Conservation (phyloP, 495 filamentous ascomycete species). For the Aspergillus panamensis region DNA sequence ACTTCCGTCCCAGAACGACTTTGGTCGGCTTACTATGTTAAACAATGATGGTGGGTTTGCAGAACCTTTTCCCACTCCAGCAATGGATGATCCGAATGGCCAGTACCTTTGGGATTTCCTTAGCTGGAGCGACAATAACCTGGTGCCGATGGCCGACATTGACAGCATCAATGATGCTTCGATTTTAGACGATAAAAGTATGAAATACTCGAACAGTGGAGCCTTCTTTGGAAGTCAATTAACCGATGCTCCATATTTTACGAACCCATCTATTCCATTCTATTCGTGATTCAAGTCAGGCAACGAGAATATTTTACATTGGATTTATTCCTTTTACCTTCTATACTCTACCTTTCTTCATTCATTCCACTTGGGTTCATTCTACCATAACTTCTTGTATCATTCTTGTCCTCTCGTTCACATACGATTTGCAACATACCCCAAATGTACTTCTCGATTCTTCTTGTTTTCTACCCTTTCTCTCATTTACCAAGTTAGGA, state of each 20-base stretch:
- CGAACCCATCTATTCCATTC: slow-evolving; percentile 24
- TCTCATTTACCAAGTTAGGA: background rate
- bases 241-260: slow-evolving; percentile 29
- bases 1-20: slow-evolving; percentile 22
- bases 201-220: slow-evolving; percentile 25
- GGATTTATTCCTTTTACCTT: slow-evolving; percentile 4
- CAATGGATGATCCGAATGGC: slow-evolving; percentile 33
- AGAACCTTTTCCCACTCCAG: slow-evolving; percentile 27
- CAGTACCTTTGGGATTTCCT: slow-evolving; percentile 46
- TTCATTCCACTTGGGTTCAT: background rate
- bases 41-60: slow-evolving; percentile 26
- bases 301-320: background rate
- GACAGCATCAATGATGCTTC: slow-evolving; percentile 27
- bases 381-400: background rate
- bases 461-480: background rate
- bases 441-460: slow-evolving; percentile 5
- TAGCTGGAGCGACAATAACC: slow-evolving; percentile 40
- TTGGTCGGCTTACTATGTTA: slow-evolving; percentile 20
- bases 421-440: background rate
- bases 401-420: background rate
- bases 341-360: background rate
- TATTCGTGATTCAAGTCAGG: slow-evolving; percentile 16
- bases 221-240: slow-evolving; percentile 29
- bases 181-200: slow-evolving; percentile 32
- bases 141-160: slow-evolving; percentile 38